Base-by-base conservation (phyloP, 2,329 filamentous ascomycete species). In the Hawksworthiomyces lignivorus region DNA sequence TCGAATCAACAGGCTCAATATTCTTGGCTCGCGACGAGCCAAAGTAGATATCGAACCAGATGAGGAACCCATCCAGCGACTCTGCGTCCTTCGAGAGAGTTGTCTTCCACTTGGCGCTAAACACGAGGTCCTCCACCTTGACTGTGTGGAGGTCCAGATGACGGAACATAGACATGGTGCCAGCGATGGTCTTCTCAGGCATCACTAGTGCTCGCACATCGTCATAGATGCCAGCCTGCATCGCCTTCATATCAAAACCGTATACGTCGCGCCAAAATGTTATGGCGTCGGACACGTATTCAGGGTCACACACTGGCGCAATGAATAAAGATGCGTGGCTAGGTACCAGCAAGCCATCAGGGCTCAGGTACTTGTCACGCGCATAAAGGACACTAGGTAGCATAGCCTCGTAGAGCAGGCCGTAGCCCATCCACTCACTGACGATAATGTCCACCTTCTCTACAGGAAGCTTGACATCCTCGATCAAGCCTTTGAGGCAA, bases 361-460 rank as follows among this genome's bases (percentile, higher is more conserved):
- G 77, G 46, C 76, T 80, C 19, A 97, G 77, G 61, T 95, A 96
- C 52, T 77, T 80, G 63, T 97, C 89, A 47, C 89, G 76, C 32
- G 90, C 90, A 56, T 80, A 90, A 38, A 97, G 73, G 18, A 97
- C 87, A 36, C 87, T 94, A 50, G 92, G 87, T 21, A 97, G 78
- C 89, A 97, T 97, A 43, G 88, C 87, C 64, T 97, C 89, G 61
- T 94, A 97, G 6, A 96, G 73, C 15, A 96, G 73, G 50, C 82
- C 86, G 60, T 97, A 97, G 22, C 89, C 89, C 89, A 97, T 97
- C 89, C 89, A 97, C 62, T 97, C 89, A 46, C 86, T 94, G 47
- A 97, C 82, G 57, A 97, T 95, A 55, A 97, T 83, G 63, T 97
- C 90, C 34, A 96, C 89, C 56, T 89, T 70, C 41, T 79, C 70